Evolutionary conservation across 805 yeast genomes (phyloP), one percentile per base, ranked within the genome.

Genomic region (Blastobotrys terrestris): DNA sequence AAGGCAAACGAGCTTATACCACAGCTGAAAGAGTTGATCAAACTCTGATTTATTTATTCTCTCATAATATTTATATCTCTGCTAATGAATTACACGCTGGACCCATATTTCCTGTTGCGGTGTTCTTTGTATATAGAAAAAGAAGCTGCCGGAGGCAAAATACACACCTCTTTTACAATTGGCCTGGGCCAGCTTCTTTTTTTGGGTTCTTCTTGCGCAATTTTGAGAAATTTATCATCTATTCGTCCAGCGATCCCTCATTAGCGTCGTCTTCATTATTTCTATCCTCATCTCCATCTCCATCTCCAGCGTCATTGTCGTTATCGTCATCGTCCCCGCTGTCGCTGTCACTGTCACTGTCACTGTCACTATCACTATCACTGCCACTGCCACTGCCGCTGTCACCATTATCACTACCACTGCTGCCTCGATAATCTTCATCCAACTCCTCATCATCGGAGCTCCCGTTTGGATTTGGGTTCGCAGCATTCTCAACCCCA

Each of bases 361-460:
- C 58, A 14, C 50, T 55, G 18, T 54, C 56, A 31, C 55, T 62
- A 14, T 58, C 63, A n/a, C 55, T 52, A 26, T 53, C 65, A 39
- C 53, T 58, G 7, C 56, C 65, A 35, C 52, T 53, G 43, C 47
- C 59, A 20, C 45, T 52, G 31, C 53, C 60, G 3, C 49, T 55
- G 14, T 62, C 65, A 14, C 57, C 61, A 8, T 57, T 66, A 42
- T 59, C 64, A 14, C 57, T 26, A 26, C 35, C 35, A 26, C 35
- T 26, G 11, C 35, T 26, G 11, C 35, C 35, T 11, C 11, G 73
- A 16, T 63, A 68, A 16, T 60, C 67, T 3, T 60, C 67, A 11
- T 61, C 65, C 18, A 49, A 61, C 41, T 62, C 65, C 31, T 65
- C 68, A 22, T 67, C 68, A 40, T 63, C 69, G n/a, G 62, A 67